Base-by-base conservation (phyloP, 2,329 filamentous ascomycete genomes). In the Fusarium brachygibbosum region DNA sequence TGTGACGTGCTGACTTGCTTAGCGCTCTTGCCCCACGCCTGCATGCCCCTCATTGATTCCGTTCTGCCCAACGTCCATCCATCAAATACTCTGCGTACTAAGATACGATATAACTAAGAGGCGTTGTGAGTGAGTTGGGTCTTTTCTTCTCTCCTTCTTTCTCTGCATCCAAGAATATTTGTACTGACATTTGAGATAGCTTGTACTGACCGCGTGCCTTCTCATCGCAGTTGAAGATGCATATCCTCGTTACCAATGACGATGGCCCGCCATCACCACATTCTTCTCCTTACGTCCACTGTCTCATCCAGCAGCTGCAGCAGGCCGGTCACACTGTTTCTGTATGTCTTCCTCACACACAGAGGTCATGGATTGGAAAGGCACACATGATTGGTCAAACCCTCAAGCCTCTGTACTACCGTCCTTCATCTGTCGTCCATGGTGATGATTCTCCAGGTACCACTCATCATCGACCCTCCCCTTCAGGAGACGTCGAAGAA, bases 341-440 rank as follows among this genome's bases (percentile, higher is more conserved):
- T 10, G 94, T 99, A 50, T 91, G 96, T 68, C 88, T 99, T 16
- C 96, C 96, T 3, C 89, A 98, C 79, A 91, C 90, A 9, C 96
- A 99, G 82, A 90, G 95, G 67, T 97, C 94, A 58, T 99, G 96
- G 96, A 98, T 99, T 75, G 94, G 94, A 74, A 99, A 99, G 84
- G 96, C 96, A 4, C 96, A 98, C 80, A 92, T 98, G 76, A 94
- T 98, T 74, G 94, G 94, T 58, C 91, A 95, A 78, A 92, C 92
- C 12, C 88, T 97, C 66, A 93, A 91, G 77, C 94, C 94, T 11
- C 86, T 88, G 29, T 97, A 97, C 83, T 97, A 94, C 83, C 91
- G 91, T 2, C 87, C 87, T 16, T 83, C 78, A n/a, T 64, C 77
- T 37, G 77, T 78, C 17, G 76, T 80, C 29, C 79, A 83, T 65